These are phyloP conservation scores for Trifolium pratense DNA, from an alignment of 306 rosid genomes.

Conservation along the genomic window DNA sequence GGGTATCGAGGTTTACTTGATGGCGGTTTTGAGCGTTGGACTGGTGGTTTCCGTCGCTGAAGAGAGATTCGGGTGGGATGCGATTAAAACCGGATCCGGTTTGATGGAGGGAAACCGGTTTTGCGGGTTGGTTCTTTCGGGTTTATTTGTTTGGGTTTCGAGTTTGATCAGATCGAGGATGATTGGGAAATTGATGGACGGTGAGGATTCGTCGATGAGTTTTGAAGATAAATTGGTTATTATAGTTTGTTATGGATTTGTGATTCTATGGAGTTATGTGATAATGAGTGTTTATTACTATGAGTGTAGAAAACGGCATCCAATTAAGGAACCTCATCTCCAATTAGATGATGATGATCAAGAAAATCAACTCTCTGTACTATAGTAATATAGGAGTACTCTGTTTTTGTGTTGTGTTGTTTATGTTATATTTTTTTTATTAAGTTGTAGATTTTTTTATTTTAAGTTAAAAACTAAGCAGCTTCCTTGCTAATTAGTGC, in stretches of 20 bases:
- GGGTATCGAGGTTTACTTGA: slow-evolving; percentile 59
- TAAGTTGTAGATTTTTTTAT: background rate
- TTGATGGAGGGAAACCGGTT: slow-evolving; percentile 57
- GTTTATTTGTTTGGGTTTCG: slow-evolving; percentile 46
- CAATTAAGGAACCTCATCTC: slow-evolving; percentile 19
- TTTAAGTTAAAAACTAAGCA: background rate
- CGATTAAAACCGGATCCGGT: slow-evolving; percentile 57
- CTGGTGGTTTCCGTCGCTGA: slow-evolving; percentile 73
- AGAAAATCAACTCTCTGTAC: slow-evolving; percentile 13
- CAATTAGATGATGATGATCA: background rate
- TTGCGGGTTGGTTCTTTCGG: slow-evolving; percentile 66
- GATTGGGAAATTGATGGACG: slow-evolving; percentile 53
- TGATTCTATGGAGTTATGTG: slow-evolving; percentile 63
- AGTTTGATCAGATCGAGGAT: slow-evolving; percentile 47
- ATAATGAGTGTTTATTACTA: slow-evolving; percentile 66
- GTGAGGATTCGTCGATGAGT: slow-evolving; percentile 41
- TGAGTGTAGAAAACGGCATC: slow-evolving; percentile 62
- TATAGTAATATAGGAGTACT: background rate
- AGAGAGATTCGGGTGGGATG: slow-evolving; percentile 69
- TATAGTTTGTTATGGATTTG: slow-evolving; percentile 54
- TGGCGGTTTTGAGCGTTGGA: slow-evolving; percentile 61
- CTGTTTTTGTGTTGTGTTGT: background rate
- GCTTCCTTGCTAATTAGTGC: background rate
- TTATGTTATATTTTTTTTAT: background rate
- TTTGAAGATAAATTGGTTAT: slow-evolving; percentile 49